Evolutionary conservation across 1,139 yeast species (phyloP).

Genomic region (Pichia sorboxylosa): DNA sequence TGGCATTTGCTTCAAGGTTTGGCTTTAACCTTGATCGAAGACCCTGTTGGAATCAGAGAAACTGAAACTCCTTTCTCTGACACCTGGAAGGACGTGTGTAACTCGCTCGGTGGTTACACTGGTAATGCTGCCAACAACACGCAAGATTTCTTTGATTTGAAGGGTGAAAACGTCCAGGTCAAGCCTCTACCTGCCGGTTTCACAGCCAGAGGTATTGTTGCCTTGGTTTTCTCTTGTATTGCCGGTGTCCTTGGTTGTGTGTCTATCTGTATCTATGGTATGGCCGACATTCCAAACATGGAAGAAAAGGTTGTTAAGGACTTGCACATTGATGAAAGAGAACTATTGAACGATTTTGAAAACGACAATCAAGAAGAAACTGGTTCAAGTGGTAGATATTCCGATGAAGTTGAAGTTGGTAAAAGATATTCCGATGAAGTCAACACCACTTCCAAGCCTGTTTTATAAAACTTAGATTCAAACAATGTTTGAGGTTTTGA

Average conservation of each 20-base stretch:
- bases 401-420: conserved; percentile 7
- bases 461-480: background rate
- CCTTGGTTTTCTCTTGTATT: conserved; percentile 67
- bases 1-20: conserved; percentile 57
- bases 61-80: conserved; percentile 35
- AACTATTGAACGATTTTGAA: conserved; percentile 13
- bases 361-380: conserved; percentile 1
- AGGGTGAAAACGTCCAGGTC: conserved; percentile 61
- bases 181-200: conserved; percentile 68
- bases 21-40: conserved; percentile 40
- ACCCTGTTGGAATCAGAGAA: conserved; percentile 44
- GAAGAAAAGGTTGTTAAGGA: conserved; percentile 43
- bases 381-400: conserved; percentile 11
- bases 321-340: conserved; percentile 30
- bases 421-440: conserved; percentile 9
- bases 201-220: conserved; percentile 83
- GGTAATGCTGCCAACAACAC: conserved; percentile 88
- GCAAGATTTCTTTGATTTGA: conserved; percentile 48
- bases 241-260: conserved; percentile 72
- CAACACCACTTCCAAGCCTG: conserved; percentile 5
- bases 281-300: conserved; percentile 55
- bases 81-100: conserved; percentile 51
- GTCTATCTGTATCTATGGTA: conserved; percentile 71
- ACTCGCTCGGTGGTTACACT: conserved; percentile 31
- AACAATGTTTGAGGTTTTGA: background rate